Evolutionary conservation across 2,329 filamentous ascomycete genomes (phyloP), one percentile per base, ranked within the genome.

Genomic region (Fusarium acutatum): DNA sequence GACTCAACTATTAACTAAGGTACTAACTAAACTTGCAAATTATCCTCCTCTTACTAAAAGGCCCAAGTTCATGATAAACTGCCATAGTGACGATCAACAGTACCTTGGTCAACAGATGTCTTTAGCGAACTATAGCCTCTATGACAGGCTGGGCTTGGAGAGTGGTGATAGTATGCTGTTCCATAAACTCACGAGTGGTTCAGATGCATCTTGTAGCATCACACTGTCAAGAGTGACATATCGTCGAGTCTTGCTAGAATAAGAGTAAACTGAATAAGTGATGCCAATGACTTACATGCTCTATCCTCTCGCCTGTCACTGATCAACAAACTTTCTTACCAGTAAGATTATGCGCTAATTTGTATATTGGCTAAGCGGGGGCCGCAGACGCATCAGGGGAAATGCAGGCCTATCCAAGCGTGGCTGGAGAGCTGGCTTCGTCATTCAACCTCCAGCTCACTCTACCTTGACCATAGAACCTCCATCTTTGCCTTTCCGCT

Each of bases 361-460:
- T 67, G 67, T 35, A 76, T 77, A 79, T 77, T 64, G 50, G 60
- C 60, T 67, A 76, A 79, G 74, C 75, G 75, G 77, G 75, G 77
- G 57, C 60, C 60, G 56, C 64, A 52, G 53, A 49, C 34, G 65
- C 69, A 71, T 64, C 77, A 76, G 77, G 77, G 77, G 77, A 75
- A 77, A 54, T 71, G 66, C 68, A 60, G 64, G 69, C 75, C 44
- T 60, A 64, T 67, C 72, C 63, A 70, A 70, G 61, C 67, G 78
- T 79, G 78, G 77, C 78, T 78, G 73, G 74, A 71, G 71, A 75
- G 74, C 65, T 52, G 65, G 59, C 75, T 79, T 80, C 77, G 79
- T 80, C 79, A 80, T 76, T 76, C 66, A 62, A 61, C 63, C 63
- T 67, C 46, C 26, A 69, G 69, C 64, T 68, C 44, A 46, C 64